These are phyloP conservation scores for Gypsophila paniculata DNA, from an alignment of 179 eudicot genomes.

Conservation along the genomic window DNA sequence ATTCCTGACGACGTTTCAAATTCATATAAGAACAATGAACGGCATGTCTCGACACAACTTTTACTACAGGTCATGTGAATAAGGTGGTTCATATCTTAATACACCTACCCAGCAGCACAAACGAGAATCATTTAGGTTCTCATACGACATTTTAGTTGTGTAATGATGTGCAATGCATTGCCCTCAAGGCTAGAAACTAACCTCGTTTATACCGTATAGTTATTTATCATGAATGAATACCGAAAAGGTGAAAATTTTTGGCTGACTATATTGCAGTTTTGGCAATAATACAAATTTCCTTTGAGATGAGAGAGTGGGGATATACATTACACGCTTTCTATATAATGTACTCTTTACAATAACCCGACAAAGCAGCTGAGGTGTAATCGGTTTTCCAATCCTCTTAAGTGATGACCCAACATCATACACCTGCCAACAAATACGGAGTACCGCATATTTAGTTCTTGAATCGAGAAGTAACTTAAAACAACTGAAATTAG, in stretches of 20 bases:
- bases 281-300: slow-evolving; percentile 23
- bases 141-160: neutral
- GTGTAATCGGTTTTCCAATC: slow-evolving; percentile 86
- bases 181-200: neutral
- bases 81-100: no score
- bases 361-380: slow-evolving; percentile 83
- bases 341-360: slow-evolving; percentile 38
- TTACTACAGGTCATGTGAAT: no score
- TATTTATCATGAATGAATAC: slow-evolving; percentile 13
- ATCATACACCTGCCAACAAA: slow-evolving; percentile 81
- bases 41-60: no score
- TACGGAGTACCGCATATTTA: neutral
- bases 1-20: no score
- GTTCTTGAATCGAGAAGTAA: slow-evolving; percentile 5
- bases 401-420: slow-evolving; percentile 84
- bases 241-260: neutral
- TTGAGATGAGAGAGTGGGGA: slow-evolving; percentile 31
- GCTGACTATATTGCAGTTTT: slow-evolving; percentile 18
- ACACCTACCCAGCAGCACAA: no score
- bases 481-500: neutral
- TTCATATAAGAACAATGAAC: no score
- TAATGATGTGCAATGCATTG: neutral
- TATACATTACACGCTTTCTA: slow-evolving; percentile 36
- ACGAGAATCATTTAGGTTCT: neutral
- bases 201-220: no score